Evolutionary conservation across 352 stramenopile genomes (phyloP), one percentile per base, ranked within the genome.

Genomic region (Globisporangium radiosum): DNA sequence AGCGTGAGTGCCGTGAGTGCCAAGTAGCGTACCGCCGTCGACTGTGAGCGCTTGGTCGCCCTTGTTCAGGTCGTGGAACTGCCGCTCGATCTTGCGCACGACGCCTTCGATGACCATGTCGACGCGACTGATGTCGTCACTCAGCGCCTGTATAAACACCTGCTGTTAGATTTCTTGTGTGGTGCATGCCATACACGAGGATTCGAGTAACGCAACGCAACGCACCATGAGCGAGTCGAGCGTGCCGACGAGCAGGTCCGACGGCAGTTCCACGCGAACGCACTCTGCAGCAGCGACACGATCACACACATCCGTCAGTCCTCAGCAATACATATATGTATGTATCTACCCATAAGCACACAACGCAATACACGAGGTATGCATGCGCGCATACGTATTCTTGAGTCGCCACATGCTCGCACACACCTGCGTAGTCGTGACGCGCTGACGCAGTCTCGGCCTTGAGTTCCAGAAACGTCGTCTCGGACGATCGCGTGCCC

Each of bases 21-120:
- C 47, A 17, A 2, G 3, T 7, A 14, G 39, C 53, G 51, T 38
- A 92, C 84, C 84, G 71, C 85, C 85, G 17, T 94, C 85, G 33
- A 95, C 86, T 33, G 83, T 94, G 7, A 97, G 80, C 47, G 71
- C 69, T 64, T 96, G 83, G 53, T 90, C 80, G 37, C 78, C 76
- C 67, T 92, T 88, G 62, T 95, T 95, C 7, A 99, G 69, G 60
- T 99, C 97, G 40, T 85, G 74, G 66, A 97, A 97, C 65, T 98
- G 96, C 47, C 95, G 91, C 77, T 99, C 96, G 59, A 99, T 97
- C 84, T 99, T 99, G 68, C 86, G 78, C 56, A 99, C 95, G 54
- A 98, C 95, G 61, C 76, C 84, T 72, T 99, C 97, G 43, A 99
- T 88, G 56, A 92, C 70, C 62, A 88, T 75, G 64, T 99, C 96